Percentiles rank a stretch among this genome's conserved stretches.
phyloP scores from a whole-genome alignment of 106 monocot species.

The Dioscorea alata region DNA sequence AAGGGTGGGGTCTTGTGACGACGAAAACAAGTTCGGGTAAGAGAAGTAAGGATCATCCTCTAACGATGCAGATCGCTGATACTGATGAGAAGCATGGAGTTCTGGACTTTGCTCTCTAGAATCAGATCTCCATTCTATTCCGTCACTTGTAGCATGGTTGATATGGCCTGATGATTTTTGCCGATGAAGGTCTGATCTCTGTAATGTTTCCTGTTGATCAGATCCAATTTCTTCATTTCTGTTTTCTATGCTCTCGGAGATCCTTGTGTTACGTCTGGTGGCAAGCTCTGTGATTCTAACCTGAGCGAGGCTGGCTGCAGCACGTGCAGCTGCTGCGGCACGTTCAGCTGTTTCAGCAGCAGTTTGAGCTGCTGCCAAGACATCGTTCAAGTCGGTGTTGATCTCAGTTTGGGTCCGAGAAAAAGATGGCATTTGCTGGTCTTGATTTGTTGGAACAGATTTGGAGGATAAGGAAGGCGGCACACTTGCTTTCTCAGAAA shows the following conservation, averaged over 20 bases:
- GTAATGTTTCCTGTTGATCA: neutral
- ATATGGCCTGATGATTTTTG: slow-evolving; percentile 18
- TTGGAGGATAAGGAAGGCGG: neutral
- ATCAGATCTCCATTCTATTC: slow-evolving; percentile 1
- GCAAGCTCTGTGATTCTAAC: slow-evolving; percentile 64
- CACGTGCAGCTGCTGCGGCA: slow-evolving; percentile 77
- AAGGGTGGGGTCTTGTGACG: slow-evolving; percentile 33
- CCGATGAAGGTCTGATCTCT: slow-evolving; percentile 31
- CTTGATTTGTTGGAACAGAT: slow-evolving; percentile 9
- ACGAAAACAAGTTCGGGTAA: slow-evolving; percentile 78
- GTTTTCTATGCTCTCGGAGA: slow-evolving; percentile 15
- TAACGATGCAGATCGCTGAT: slow-evolving; percentile 52
- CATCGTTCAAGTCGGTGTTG: slow-evolving; percentile 67
- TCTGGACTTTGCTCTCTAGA: neutral
- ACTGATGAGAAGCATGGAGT: slow-evolving; percentile 14
- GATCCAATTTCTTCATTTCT: neutral
- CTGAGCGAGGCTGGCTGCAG: slow-evolving; percentile 85
- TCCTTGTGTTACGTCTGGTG: slow-evolving; percentile 16
- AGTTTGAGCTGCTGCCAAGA: slow-evolving; percentile 68
- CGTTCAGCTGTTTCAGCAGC: slow-evolving; percentile 84
- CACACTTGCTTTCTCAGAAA: slow-evolving; percentile 14
- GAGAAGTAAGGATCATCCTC: slow-evolving; percentile 91
- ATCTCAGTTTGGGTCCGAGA: slow-evolving; percentile 14
- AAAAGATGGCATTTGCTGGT: slow-evolving; percentile 4
- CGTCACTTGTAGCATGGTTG: neutral